Conservation (phyloP, 2,329 filamentous ascomycete species). For the Hypoxylon sp. region DNA sequence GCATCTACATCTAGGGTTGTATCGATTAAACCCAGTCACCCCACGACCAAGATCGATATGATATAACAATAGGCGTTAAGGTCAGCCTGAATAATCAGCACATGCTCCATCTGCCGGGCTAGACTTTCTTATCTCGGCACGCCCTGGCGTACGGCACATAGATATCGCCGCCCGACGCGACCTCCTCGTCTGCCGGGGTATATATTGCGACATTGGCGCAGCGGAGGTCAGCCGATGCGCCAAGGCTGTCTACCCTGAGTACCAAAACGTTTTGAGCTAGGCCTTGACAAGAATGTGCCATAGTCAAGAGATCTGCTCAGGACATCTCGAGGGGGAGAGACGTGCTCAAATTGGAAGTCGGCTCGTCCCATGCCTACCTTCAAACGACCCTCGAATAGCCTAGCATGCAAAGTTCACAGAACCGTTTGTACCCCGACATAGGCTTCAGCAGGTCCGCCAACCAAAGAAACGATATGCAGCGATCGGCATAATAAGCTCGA, state of each 20-base stretch:
- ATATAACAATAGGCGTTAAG: constrained; percentile 18
- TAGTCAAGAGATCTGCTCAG: constrained; percentile 36
- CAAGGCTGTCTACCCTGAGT: constrained; percentile 47
- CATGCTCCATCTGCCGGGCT: constrained; percentile 39
- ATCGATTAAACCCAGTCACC: constrained; percentile 28
- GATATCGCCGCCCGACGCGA: constrained; percentile 20
- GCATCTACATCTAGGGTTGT: constrained; percentile 20
- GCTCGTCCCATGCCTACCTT: constrained; percentile 14
- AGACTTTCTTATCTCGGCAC: constrained; percentile 38
- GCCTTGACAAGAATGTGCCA: constrained; percentile 55
- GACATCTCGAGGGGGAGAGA: constrained; percentile 22
- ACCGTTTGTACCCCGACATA: constrained; percentile 7
- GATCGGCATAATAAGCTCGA: not conserved
- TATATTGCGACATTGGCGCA: constrained; percentile 43
- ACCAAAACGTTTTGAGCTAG: constrained; percentile 45
- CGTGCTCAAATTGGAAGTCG: constrained; percentile 42
- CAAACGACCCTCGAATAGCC: not conserved
- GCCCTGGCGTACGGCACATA: constrained; percentile 20
- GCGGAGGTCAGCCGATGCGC: constrained; percentile 44
- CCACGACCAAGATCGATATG: constrained; percentile 21
- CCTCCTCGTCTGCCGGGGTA: constrained; percentile 31
- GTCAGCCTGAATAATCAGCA: constrained; percentile 10
- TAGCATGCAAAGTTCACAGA: constrained; percentile 4
- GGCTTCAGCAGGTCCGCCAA: not conserved
- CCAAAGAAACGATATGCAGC: not conserved